Base-by-base conservation (phyloP, 371 early-diverging fungal genomes). In the Coemansia sp. region DNA sequence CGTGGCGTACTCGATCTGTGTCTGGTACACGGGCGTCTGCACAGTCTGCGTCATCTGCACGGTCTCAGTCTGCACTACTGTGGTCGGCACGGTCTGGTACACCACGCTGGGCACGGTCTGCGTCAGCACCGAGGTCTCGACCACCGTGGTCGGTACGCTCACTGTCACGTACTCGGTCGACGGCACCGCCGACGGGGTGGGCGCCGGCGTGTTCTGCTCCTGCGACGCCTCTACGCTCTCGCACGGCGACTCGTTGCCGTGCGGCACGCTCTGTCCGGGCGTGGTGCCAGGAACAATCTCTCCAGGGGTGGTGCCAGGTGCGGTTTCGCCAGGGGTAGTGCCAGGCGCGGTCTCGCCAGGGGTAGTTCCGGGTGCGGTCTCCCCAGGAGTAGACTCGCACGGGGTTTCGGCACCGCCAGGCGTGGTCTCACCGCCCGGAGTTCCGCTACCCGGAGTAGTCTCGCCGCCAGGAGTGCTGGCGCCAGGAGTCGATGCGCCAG, bases 1-100 rank as follows among this genome's bases (percentile, higher is more conserved):
- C 1, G 72, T 68, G 9, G 55, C 36, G 51, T 72, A 72, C 72
- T 63, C 60, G 36, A 64, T 34, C 60, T 67, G 68, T 14, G 72
- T 72, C 64, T 64, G 69, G 24, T 40, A n/a, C 3, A 72, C 57
- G 1, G 64, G 59, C 4, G 60, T 52, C 10, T 57, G 64, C 4
- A 72, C 65, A 5, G 60, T 56, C 54, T 68, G 49, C 24, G 69
- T 68, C 18, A n/a, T 36, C 36, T 57, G 51, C n/a, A 49, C 53
- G 29, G 65, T 69, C 38, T 68, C 46, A 49, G 49, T 51, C 48
- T 59, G 60, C 2, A 60, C 52, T 31, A 56, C 60, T 11, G 68
- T 55, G 42, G 55, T 72, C 14, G 64, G 64, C 9, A 72, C 69
- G 0, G 72, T 68, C 60, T 69, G 48, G 60, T 60, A 58, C 18